Conservation (phyloP, 2,329 filamentous ascomycete genomes). For the Chrysoporthe austroafricana region DNA sequence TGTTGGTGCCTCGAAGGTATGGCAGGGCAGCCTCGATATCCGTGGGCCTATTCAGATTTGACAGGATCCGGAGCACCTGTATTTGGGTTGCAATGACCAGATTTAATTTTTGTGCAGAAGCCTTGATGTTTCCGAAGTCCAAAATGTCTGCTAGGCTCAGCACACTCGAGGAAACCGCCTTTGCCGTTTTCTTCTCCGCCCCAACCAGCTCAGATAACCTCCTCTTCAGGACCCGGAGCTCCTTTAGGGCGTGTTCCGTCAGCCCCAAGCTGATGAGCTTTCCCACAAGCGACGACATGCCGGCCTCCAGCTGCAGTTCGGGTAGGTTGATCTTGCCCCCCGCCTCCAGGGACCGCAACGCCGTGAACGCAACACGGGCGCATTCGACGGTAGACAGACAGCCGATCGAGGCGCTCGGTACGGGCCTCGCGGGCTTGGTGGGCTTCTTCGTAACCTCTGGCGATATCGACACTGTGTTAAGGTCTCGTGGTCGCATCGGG, state of each 20-base stretch:
- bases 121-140: slow-evolving; percentile 56
- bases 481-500: slow-evolving; percentile 63
- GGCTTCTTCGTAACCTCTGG: slow-evolving; percentile 45
- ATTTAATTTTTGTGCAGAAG: slow-evolving; percentile 49
- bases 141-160: slow-evolving; percentile 59
- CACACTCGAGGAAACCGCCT: slow-evolving; percentile 45
- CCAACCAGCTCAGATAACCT: slow-evolving; percentile 53
- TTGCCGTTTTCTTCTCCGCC: slow-evolving; percentile 39
- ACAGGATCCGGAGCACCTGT: slow-evolving; percentile 66
- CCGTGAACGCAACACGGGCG: slow-evolving; percentile 67
- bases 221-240: slow-evolving; percentile 68
- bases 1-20: slow-evolving; percentile 55
- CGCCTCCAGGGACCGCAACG: slow-evolving; percentile 62
- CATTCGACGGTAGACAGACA: slow-evolving; percentile 69
- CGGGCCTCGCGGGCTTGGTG: slow-evolving; percentile 33
- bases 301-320: slow-evolving; percentile 71
- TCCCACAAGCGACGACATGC: slow-evolving; percentile 70
- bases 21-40: slow-evolving; percentile 62
- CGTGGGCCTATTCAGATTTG: slow-evolving; percentile 61
- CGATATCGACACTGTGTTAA: slow-evolving; percentile 64
- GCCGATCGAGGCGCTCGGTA: slow-evolving; percentile 42
- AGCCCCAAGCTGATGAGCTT: slow-evolving; percentile 68
- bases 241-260: slow-evolving; percentile 70
- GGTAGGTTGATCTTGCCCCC: slow-evolving; percentile 58
- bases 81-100: slow-evolving; percentile 68